Evolutionary conservation across 305 asterid species (phyloP).

Genomic region (Plantago coronopus): DNA sequence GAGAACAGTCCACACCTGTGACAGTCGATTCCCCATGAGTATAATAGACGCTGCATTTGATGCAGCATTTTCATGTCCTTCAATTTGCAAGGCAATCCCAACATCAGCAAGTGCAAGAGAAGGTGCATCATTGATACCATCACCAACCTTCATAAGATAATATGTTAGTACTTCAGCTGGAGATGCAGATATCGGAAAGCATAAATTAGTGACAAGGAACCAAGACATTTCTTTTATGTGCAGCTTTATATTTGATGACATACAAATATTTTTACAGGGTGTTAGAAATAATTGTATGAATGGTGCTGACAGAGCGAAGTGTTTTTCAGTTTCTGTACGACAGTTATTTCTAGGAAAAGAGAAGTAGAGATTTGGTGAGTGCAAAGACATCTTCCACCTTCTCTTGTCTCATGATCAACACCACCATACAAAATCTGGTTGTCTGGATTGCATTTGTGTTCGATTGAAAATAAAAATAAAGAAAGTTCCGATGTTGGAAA

Average conservation of each 20-base stretch:
- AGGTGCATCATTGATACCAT: constrained; percentile 98
- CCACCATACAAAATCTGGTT: no score
- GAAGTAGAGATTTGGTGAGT: no score
- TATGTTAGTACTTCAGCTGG: constrained; percentile 8
- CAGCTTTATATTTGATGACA: constrained; percentile 1
- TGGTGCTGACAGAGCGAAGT: background rate
- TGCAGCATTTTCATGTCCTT: constrained; percentile 97
- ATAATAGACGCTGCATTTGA: constrained; percentile 94
- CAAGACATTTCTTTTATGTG: background rate
- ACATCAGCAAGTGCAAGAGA: constrained; percentile 98
- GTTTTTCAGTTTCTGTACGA: no score
- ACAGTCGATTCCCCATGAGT: constrained; percentile 85
- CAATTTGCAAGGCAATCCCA: constrained; percentile 90
- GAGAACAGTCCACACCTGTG: constrained; percentile 51
- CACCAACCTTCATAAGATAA: constrained; percentile 72
- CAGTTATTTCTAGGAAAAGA: no score
- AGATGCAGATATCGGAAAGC: background rate
- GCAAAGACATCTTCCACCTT: no score
- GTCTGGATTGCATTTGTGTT: background rate
- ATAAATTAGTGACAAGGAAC: background rate
- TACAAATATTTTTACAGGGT: background rate
- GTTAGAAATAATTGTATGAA: background rate
- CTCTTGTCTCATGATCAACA: background rate
- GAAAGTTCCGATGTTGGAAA: background rate
- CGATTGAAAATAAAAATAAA: no score